A percentile compares a stretch with the other conserved stretches of the same genome.
phyloP scores from a whole-genome alignment of 768 basidiomycete species.

The Collybiopsis luxurians region DNA sequence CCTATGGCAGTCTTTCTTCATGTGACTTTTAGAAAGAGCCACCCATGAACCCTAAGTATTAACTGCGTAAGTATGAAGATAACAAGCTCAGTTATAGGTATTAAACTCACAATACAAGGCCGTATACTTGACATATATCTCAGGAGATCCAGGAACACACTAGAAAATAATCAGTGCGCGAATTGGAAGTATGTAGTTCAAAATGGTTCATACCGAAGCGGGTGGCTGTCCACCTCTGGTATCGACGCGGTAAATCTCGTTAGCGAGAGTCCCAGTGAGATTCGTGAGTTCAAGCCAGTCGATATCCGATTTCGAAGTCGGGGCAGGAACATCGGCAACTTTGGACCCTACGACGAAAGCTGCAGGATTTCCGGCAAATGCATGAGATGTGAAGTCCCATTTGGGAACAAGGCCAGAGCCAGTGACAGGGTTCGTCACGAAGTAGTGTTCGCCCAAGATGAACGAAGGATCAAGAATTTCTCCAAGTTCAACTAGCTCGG shows the following conservation, averaged over 20 bases:
- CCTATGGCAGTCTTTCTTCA: too few relatives aligned
- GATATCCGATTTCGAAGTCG: constrained; percentile 40
- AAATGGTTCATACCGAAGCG: constrained; percentile 33
- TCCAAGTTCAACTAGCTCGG: too few relatives aligned
- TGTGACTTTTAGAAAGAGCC: too few relatives aligned
- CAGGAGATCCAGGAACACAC: constrained; percentile 38
- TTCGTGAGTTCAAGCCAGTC: constrained; percentile 52
- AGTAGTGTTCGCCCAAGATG: constrained; percentile 52
- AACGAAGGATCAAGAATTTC: background rate
- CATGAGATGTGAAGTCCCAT: constrained; percentile 52
- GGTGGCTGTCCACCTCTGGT: constrained; percentile 57
- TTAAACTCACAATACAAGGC: constrained; percentile 48
- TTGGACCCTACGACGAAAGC: constrained; percentile 49
- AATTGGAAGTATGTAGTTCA: background rate
- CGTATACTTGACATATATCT: constrained; percentile 48
- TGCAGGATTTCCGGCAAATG: constrained; percentile 35
- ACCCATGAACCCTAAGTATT: constrained; percentile 7
- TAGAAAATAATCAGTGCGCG: constrained; percentile 11
- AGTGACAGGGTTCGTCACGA: constrained; percentile 42
- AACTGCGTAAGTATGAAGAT: background rate
- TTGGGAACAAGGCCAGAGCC: constrained; percentile 43
- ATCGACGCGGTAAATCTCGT: constrained; percentile 47
- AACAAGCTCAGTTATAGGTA: background rate
- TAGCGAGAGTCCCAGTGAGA: constrained; percentile 44
- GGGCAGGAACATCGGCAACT: constrained; percentile 37